These are phyloP conservation scores for Candida morakotiae DNA, from an alignment of 805 yeast species.

Conservation along the genomic window DNA sequence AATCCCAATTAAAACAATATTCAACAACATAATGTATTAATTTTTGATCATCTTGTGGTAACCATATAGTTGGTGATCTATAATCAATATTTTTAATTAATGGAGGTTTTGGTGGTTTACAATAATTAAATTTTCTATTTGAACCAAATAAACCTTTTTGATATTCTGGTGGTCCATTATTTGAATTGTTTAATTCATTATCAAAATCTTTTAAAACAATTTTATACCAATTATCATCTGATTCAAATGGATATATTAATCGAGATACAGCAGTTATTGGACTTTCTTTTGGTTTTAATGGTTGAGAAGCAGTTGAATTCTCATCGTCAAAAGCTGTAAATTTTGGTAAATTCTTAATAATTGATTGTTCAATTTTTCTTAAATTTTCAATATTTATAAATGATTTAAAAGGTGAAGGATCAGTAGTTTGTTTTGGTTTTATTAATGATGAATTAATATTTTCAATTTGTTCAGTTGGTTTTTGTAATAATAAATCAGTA, in stretches of 20 bases:
- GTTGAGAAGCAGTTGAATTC: conserved; percentile 5
- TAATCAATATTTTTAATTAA: conserved; percentile 71
- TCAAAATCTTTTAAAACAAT: conserved; percentile 42
- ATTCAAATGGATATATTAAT: conserved; percentile 59
- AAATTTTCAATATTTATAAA: conserved; percentile 39
- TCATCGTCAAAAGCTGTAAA: conserved; percentile 45
- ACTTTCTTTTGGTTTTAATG: conserved; percentile 23
- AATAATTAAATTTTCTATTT: conserved; percentile 53
- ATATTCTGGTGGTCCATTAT: conserved; percentile 39
- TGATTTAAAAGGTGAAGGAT: conserved; percentile 40
- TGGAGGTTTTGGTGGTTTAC: conserved; percentile 93
- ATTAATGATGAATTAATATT: background rate
- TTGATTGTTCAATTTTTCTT: conserved; percentile 43
- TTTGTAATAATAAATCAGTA: background rate
- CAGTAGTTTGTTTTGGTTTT: background rate
- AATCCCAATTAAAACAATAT: conserved; percentile 88
- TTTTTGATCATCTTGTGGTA: conserved; percentile 86
- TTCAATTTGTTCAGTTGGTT: background rate
- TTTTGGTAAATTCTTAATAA: conserved; percentile 44
- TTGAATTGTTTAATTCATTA: conserved; percentile 10
- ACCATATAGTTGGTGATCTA: conserved; percentile 92
- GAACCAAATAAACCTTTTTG: conserved; percentile 60
- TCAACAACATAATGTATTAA: conserved; percentile 80
- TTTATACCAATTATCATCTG: conserved; percentile 61
- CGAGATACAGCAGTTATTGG: conserved; percentile 59